Conservation (phyloP, 1,139 yeast genomes). For the Geotrichum candidum region DNA sequence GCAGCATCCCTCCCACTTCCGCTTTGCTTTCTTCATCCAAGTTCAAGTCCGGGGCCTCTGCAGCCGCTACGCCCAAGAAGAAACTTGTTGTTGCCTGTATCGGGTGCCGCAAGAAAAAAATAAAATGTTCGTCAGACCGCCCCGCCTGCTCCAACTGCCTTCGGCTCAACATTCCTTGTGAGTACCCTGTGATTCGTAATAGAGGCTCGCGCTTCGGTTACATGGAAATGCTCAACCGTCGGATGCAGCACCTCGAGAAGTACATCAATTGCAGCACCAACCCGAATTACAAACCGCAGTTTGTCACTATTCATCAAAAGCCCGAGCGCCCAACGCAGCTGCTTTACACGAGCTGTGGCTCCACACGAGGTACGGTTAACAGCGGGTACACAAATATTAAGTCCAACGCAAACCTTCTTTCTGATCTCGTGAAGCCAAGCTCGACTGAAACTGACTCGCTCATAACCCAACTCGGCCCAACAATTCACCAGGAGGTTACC, state of each 20-base stretch:
- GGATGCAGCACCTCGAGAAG: constrained; percentile 30
- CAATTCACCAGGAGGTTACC: constrained; percentile 5
- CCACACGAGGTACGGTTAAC: constrained; percentile 10
- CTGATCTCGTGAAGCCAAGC: not conserved
- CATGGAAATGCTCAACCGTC: constrained; percentile 31
- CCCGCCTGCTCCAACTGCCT: constrained; percentile 38
- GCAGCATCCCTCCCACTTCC: not conserved
- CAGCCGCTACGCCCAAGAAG: constrained; percentile 22
- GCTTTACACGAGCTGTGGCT: not conserved
- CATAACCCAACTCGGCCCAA: constrained; percentile 15
- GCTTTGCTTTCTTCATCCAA: not conserved
- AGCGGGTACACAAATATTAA: constrained; percentile 7
- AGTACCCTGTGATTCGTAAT: constrained; percentile 35
- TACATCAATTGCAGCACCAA: constrained; percentile 22
- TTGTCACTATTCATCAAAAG: constrained; percentile 15
- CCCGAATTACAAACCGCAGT: constrained; percentile 15
- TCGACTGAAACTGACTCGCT: constrained; percentile 12
- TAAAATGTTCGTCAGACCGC: constrained; percentile 36
- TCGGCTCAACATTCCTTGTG: constrained; percentile 33
- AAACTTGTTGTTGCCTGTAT: constrained; percentile 36
- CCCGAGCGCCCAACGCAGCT: not conserved
- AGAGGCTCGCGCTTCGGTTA: constrained; percentile 38
- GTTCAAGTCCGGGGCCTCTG: not conserved
- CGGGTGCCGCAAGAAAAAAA: constrained; percentile 36
- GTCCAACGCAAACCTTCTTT: not conserved